Percentiles rank a stretch among this genome's conserved stretches.
Conservation (phyloP, 805 yeast genomes). For the Lachancea mirantina region DNA sequence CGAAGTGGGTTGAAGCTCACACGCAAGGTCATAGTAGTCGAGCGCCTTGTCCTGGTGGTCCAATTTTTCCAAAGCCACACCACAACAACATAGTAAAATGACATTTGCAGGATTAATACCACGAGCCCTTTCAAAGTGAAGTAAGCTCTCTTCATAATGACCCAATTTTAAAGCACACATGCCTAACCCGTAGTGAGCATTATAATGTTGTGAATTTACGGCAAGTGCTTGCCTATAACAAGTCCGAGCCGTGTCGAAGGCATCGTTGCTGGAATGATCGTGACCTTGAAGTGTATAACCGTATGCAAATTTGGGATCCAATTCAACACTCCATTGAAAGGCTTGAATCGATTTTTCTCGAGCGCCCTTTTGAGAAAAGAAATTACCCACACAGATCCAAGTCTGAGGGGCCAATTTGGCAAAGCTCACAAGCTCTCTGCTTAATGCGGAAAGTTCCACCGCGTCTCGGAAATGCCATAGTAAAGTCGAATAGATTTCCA, state of each 20-base stretch:
- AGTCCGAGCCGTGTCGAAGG: slow-evolving; percentile 80
- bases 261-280: slow-evolving; percentile 81
- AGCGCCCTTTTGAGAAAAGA: slow-evolving; percentile 74
- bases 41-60: slow-evolving; percentile 66
- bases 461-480: slow-evolving; percentile 89
- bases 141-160: slow-evolving; percentile 73
- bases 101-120: slow-evolving; percentile 86
- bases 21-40: slow-evolving; percentile 74
- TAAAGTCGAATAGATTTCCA: slow-evolving; percentile 86
- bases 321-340: slow-evolving; percentile 67
- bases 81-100: slow-evolving; percentile 85
- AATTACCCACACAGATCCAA: slow-evolving; percentile 89
- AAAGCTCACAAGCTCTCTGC: slow-evolving; percentile 69
- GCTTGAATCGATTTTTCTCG: slow-evolving; percentile 86
- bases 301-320: slow-evolving; percentile 68
- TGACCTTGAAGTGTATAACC: slow-evolving; percentile 93
- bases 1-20: slow-evolving; percentile 74
- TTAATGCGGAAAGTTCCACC: slow-evolving; percentile 67
- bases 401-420: slow-evolving; percentile 67
- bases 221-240: slow-evolving; percentile 73
- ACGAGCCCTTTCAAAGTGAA: slow-evolving; percentile 80
- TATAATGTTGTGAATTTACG: slow-evolving; percentile 77
- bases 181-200: slow-evolving; percentile 93
- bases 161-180: slow-evolving; percentile 88
- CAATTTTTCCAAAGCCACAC: slow-evolving; percentile 80